Evolutionary conservation across 768 basidiomycete genomes (phyloP).

Genomic region (Serendipita sp.): DNA sequence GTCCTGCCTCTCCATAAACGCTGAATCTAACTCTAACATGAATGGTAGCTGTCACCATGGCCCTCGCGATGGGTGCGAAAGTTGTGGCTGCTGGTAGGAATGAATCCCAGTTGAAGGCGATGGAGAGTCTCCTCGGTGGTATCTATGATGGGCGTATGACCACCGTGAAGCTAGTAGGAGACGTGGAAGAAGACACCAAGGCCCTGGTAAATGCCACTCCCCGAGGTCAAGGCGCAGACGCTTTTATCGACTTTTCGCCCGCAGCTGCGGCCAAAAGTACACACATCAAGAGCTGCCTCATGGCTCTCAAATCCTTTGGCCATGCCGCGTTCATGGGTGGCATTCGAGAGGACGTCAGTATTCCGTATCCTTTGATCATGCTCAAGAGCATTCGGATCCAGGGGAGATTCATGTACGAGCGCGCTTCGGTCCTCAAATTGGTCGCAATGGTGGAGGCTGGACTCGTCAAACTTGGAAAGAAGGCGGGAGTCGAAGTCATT

Average conservation of each 20-base stretch:
- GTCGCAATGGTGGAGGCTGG: background rate
- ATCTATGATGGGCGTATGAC: background rate
- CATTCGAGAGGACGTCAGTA: background rate
- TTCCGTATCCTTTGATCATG: background rate
- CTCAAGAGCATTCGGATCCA: background rate
- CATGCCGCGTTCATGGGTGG: background rate
- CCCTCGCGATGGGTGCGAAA: background rate
- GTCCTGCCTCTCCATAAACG: background rate
- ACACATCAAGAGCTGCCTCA: background rate
- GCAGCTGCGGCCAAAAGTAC: background rate
- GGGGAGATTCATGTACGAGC: background rate
- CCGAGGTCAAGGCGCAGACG: background rate
- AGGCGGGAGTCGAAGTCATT: background rate
- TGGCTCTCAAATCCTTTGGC: background rate
- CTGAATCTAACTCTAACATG: background rate
- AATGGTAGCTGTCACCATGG: background rate
- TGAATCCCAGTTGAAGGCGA: background rate
- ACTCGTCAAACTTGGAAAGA: background rate
- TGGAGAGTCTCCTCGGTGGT: background rate
- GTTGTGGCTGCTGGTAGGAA: constrained; percentile 1
- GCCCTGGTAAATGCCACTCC: background rate
- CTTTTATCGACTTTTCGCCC: constrained; percentile 1
- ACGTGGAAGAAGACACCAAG: background rate
- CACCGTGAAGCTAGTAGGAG: background rate
- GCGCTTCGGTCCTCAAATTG: background rate